A percentile compares a stretch with the other conserved stretches of the same genome.
These are phyloP conservation scores for Helianthus annuus DNA, from an alignment of 129 eudicot genomes.

Conservation along the genomic window HanXRQr2.0-SUNRISE NC_035448.2:98623853-98624352, in stretches of 20 bases:
- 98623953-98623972: conserved; percentile 29
- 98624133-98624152: conserved; percentile 87
- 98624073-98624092: conserved; percentile 92
- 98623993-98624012: conserved; percentile 87
- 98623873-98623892: conserved; percentile 93
- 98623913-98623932: conserved; percentile 63
- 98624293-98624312: neutral
- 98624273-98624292: neutral
- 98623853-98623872: conserved; percentile 76
- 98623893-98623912: conserved; percentile 91
- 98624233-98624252: neutral
- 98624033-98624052: conserved; percentile 8
- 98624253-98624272: neutral
- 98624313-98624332: neutral
- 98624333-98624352: neutral
- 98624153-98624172: conserved; percentile 83
- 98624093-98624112: conserved; percentile 92
- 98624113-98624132: conserved; percentile 90
- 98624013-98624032: conserved; percentile 17
- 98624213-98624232: conserved; percentile 1
- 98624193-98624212: conserved; percentile 21
- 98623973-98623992: conserved; percentile 42
- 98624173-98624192: conserved; percentile 91
- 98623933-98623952: conserved; percentile 50
- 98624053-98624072: conserved; percentile 27